Conservation (phyloP, 768 basidiomycete species). For the Podaxis sp. region DNA sequence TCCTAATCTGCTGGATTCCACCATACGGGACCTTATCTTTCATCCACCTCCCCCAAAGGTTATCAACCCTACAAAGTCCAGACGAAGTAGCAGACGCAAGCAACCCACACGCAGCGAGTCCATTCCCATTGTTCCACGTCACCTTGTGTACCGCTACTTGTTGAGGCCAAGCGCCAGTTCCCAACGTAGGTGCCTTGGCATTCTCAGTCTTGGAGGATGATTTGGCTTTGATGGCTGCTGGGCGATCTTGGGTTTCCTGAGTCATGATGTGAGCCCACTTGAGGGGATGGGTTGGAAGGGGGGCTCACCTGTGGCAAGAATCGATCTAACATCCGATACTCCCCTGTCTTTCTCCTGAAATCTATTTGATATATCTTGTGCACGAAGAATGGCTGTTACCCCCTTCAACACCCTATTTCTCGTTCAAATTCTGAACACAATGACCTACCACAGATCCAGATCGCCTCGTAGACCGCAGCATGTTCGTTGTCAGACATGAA, state of each 20-base stretch:
- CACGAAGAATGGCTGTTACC: constrained; percentile 64
- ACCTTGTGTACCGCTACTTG: constrained; percentile 78
- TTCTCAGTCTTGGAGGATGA: constrained; percentile 19
- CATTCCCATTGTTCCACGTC: constrained; percentile 78
- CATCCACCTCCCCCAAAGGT: constrained; percentile 72
- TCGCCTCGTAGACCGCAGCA: constrained; percentile 61
- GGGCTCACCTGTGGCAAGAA: constrained; percentile 66
- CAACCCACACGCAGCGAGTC: constrained; percentile 54
- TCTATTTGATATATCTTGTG: constrained; percentile 87
- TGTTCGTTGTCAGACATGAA: constrained; percentile 70
- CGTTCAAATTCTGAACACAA: not conserved
- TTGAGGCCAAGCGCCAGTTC: constrained; percentile 74
- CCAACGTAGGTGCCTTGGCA: constrained; percentile 22
- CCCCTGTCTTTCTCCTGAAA: constrained; percentile 70
- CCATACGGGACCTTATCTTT: constrained; percentile 66
- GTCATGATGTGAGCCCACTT: constrained; percentile 5
- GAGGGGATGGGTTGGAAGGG: not conserved
- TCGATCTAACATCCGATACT: constrained; percentile 87
- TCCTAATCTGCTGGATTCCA: constrained; percentile 57
- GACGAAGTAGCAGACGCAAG: constrained; percentile 81
- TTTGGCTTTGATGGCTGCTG: constrained; percentile 36
- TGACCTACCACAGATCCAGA: constrained; percentile 68
- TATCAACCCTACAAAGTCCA: constrained; percentile 85
- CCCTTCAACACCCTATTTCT: not conserved
- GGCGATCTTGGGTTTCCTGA: constrained; percentile 52